These are phyloP conservation scores for Dothideomycetes sp. DNA, from an alignment of 2,329 filamentous ascomycete genomes.

Conservation along the genomic window DNA sequence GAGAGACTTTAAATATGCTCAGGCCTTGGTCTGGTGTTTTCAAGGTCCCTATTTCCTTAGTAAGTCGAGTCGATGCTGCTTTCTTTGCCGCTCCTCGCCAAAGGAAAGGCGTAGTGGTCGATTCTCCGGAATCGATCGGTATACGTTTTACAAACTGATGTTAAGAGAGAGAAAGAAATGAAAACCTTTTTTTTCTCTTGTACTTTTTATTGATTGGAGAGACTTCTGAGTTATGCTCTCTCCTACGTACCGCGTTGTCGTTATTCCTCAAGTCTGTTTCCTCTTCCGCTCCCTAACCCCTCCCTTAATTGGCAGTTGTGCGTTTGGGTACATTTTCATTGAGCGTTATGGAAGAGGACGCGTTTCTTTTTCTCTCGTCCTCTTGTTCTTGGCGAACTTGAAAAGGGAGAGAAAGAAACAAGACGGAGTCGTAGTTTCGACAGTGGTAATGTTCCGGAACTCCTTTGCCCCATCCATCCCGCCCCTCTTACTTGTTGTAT, in stretches of 20 bases:
- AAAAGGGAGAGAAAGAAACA: constrained; percentile 17
- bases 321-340: no score
- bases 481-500: constrained; percentile 32
- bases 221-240: constrained; percentile 28
- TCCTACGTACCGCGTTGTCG: constrained; percentile 19
- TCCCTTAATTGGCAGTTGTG: constrained; percentile 14
- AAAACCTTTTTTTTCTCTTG: constrained; percentile 16
- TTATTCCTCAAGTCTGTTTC: constrained; percentile 16
- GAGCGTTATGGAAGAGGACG: no score
- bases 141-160: constrained; percentile 27
- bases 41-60: constrained; percentile 15
- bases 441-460: constrained; percentile 21
- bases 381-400: constrained; percentile 18
- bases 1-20: constrained; percentile 29
- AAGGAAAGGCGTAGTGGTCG: constrained; percentile 31
- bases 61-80: constrained; percentile 13
- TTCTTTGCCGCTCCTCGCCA: constrained; percentile 28
- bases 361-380: no score
- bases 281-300: constrained; percentile 18
- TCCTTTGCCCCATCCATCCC: constrained; percentile 33
- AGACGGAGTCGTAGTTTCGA: constrained; percentile 13
- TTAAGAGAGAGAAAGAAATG: constrained; percentile 2
- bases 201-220: constrained; percentile 23
- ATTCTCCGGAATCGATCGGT: constrained; percentile 24
- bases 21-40: constrained; percentile 22